Evolutionary conservation across 2,329 filamentous ascomycete genomes (phyloP), one percentile per base, ranked within the genome.

Genomic region (Xylariaceae sp.): DNA sequence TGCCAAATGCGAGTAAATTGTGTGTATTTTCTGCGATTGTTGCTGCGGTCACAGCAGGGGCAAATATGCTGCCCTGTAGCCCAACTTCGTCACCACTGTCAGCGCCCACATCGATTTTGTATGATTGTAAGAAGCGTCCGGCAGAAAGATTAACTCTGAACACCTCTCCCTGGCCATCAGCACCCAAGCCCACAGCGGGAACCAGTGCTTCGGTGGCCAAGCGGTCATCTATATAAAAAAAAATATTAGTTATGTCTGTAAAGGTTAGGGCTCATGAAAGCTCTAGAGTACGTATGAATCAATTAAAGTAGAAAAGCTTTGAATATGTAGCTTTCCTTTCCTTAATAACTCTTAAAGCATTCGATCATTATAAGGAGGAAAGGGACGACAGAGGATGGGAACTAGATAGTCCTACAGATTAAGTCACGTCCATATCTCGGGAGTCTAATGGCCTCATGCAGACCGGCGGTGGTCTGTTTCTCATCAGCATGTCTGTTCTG

Each of bases 61-160:
- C 88, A 41, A 41, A 41, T 40, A 35, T 89, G 42, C 92, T 89
- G 53, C 93, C 93, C 69, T 97, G 93, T 23, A 97, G 73, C 2
- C 92, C 87, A 30, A 86, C 85, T 15, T 85, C 89, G 3, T 65
- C 79, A 64, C 86, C 80, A 53, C 96, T 91, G 64, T 97, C 92
- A 13, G 87, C 85, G 20, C 92, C 93, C 6, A 97, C 89, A 62
- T 96, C 92, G 6, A 97, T 77, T 67, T 96, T 91, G 65, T 94
- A 97, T 23, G 89, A 91, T 63, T 90, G 91, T 88, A 99, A 94
- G 71, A 96, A 99, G 46, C 93, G 84, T 41, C 94, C 94, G 26
- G 91, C 77, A 69, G 99, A 94, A 18, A 99, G 78, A 66, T 97
- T 97, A 64, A 99, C 76, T 7, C 94, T 82, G 69, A 94, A 99